Evolutionary conservation across 257 asterid genomes (phyloP).

Genomic region (Solanum pinnatisectum): DNA sequence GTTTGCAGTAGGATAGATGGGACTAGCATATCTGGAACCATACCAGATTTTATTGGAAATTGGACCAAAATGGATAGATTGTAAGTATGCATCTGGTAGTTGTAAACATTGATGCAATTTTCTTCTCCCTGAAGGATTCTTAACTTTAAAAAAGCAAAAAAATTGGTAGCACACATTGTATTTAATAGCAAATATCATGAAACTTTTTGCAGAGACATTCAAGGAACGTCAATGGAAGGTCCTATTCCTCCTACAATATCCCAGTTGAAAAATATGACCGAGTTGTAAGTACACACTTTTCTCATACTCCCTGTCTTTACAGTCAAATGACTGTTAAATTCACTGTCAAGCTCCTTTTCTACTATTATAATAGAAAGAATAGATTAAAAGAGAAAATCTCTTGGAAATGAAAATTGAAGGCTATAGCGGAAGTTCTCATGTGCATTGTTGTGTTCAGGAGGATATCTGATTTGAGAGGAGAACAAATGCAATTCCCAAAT

Average conservation of each 20-base stretch:
- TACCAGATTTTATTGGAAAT: constrained; percentile 71
- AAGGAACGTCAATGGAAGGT: constrained; percentile 73
- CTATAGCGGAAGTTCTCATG: neutral
- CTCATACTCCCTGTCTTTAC: neutral
- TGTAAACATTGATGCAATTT: neutral
- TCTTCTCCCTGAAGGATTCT: neutral
- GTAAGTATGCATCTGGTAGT: constrained; percentile 34
- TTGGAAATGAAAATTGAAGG: neutral
- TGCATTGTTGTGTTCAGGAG: constrained; percentile 40
- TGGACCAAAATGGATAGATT: constrained; percentile 48
- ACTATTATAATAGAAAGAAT: neutral
- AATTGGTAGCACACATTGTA: neutral
- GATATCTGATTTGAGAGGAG: constrained; percentile 50
- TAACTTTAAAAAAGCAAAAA: neutral
- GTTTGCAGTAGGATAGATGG: constrained; percentile 87
- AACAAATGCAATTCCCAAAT: constrained; percentile 43
- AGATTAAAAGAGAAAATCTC: neutral
- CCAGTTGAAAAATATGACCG: constrained; percentile 27
- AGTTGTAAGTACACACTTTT: constrained; percentile 37
- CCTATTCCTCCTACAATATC: constrained; percentile 58
- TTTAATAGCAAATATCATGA: neutral
- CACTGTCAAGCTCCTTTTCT: neutral
- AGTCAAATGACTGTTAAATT: neutral
- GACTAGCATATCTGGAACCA: constrained; percentile 49
- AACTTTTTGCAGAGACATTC: constrained; percentile 51